Percentiles rank a stretch among this genome's conserved stretches.
Evolutionary conservation across 352 stramenopile genomes (phyloP).

Genomic region (Thraustochytrium sp.): DNA sequence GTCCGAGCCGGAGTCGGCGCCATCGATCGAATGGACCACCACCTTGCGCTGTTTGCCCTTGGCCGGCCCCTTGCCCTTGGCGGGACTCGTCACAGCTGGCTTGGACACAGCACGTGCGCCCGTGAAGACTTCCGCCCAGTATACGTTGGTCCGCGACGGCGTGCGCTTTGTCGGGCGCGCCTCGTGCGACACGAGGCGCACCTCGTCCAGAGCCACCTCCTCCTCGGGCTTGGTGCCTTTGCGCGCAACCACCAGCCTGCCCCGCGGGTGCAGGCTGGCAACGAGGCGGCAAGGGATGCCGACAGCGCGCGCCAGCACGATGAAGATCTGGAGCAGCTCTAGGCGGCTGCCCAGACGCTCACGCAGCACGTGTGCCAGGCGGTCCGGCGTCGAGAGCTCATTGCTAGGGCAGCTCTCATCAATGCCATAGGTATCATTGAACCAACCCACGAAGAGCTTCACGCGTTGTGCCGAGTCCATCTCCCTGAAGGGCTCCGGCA

Average conservation of each 20-base stretch:
- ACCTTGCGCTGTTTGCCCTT: too few relatives aligned
- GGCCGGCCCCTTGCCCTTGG: too few relatives aligned
- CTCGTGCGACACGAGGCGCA: neutral
- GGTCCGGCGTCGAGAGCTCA: neutral
- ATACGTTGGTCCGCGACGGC: neutral
- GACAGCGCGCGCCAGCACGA: neutral
- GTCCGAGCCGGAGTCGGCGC: too few relatives aligned
- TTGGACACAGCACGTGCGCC: neutral
- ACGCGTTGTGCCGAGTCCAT: neutral
- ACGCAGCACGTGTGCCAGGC: neutral
- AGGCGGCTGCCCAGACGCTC: neutral
- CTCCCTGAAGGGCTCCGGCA: neutral
- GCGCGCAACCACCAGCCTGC: neutral
- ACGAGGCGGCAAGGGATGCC: neutral
- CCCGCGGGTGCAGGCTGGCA: neutral
- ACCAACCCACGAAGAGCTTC: neutral
- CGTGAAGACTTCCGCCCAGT: neutral
- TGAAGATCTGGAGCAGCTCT: neutral
- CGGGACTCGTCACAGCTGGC: too few relatives aligned
- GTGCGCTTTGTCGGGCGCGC: neutral
- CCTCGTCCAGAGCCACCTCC: neutral
- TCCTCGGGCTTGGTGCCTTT: neutral
- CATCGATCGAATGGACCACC: too few relatives aligned
- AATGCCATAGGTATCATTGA: neutral
- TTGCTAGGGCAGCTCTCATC: neutral